phyloP scores from a whole-genome alignment of 1,139 yeast genomes.

The Geotrichum carabidarum region DNA sequence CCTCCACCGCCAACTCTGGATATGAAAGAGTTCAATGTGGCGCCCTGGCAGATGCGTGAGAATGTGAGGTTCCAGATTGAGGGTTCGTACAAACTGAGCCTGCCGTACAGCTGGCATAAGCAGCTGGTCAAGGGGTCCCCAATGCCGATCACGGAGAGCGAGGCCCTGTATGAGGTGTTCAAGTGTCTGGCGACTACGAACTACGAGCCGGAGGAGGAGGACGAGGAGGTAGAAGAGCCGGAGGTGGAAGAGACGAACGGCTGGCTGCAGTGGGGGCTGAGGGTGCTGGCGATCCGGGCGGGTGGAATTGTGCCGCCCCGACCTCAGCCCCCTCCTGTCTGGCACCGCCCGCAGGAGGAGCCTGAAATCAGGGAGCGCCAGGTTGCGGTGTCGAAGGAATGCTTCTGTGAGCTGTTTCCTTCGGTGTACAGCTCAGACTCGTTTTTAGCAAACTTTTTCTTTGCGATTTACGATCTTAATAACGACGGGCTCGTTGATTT shows the following conservation, averaged over 20 bases:
- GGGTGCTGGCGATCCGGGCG: no score
- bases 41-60: slow-evolving; percentile 24
- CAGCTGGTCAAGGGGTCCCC: slow-evolving; percentile 9
- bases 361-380: not conserved
- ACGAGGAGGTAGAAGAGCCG: not conserved
- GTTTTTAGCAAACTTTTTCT: slow-evolving; percentile 21
- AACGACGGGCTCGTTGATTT: slow-evolving; percentile 26
- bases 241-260: not conserved
- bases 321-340: not conserved
- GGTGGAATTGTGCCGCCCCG: no score
- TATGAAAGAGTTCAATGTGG: slow-evolving; percentile 12
- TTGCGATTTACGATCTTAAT: slow-evolving; percentile 25
- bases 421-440: slow-evolving; percentile 17
- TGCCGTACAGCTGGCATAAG: slow-evolving; percentile 17
- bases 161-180: slow-evolving; percentile 30
- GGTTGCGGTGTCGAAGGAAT: slow-evolving; percentile 18
- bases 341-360: not conserved
- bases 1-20: slow-evolving; percentile 4
- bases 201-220: not conserved
- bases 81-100: not conserved
- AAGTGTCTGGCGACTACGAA: slow-evolving; percentile 23
- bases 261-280: not conserved
- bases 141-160: slow-evolving; percentile 25
- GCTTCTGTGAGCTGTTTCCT: slow-evolving; percentile 22
- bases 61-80: slow-evolving; percentile 13